These are phyloP conservation scores for Mucor sp. DNA, from an alignment of 371 early-diverging fungal genomes.

Conservation along the genomic window DNA sequence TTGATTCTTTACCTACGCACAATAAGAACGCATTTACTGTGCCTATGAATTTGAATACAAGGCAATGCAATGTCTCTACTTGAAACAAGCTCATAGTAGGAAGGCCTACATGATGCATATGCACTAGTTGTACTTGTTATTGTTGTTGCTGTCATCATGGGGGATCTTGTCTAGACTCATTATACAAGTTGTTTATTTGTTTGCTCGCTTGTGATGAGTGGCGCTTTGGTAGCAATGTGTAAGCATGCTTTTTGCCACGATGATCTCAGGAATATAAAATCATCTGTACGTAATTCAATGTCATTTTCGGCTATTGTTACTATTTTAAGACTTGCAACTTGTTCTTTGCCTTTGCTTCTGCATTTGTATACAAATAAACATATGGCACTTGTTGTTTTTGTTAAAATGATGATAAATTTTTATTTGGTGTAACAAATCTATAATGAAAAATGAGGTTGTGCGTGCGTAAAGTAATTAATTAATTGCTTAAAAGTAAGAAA, in stretches of 20 bases:
- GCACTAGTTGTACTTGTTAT: too few species aligned
- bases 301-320: background rate
- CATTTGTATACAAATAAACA: slow-evolving; percentile 1
- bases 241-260: background rate
- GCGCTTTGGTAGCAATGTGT: background rate
- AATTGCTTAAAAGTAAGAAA: background rate
- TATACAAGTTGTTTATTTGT: background rate
- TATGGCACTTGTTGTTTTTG: background rate
- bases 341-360: background rate
- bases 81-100: too few species aligned
- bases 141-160: too few species aligned
- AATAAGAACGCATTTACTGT: too few species aligned
- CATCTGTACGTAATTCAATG: background rate
- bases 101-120: too few species aligned
- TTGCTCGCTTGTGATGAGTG: background rate
- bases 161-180: background rate
- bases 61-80: too few species aligned
- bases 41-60: too few species aligned
- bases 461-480: slow-evolving; percentile 2
- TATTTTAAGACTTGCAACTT: slow-evolving; percentile 1
- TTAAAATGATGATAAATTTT: slow-evolving; percentile 1
- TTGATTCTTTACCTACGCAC: too few species aligned
- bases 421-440: slow-evolving; percentile 9
- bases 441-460: slow-evolving; percentile 5
- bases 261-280: background rate